Evolutionary conservation across 768 basidiomycete species (phyloP), one percentile per base, ranked within the genome.

Genomic region (Rhizopogon vinicolor): DNA sequence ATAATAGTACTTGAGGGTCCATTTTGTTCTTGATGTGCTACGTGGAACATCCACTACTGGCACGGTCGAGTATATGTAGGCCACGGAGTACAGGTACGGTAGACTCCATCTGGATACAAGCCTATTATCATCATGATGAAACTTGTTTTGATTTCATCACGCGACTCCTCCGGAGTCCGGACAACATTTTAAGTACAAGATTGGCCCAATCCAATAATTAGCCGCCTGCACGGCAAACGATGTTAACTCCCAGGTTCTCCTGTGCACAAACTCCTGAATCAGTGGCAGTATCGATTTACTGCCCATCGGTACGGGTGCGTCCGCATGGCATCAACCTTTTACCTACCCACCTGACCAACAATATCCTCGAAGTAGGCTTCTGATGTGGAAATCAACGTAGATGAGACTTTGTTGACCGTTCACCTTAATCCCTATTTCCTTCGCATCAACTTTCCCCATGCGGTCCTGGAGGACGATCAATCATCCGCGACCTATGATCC

Each of bases 401-500:
- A 90, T 63, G 82, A 82, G 52, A 81, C 81, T 28, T 69, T 87
- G 46, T 77, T 93, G 66, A 84, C 83, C 18, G 72, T 91, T 41
- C 84, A 93, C 63, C 80, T 92, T 66, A 89, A 88, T 56, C 91
- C 91, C 2, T 94, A 93, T 65, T 93, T 88, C 63, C 77, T 93
- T 52, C 85, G 90, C 1, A 77, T 94, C 58, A 83, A 85, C 63
- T 91, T 94, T 67, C 75, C 86, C 29, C 79, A 87, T 61, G 67
- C 80, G 0, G 66, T 87, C 25, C 60, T 87, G 41, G 81, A 89
- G 54, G 89, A 92, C 55, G 78, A 81, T 31, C 68, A 71, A 25
- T 85, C 89, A 16, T 80, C 81, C 28, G 91, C 90, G 2, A 65
- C 74, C 61, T 94, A 93, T 63, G 87, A 94, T 67, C 83, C 90